Evolutionary conservation across 208 protist genomes (phyloP), one percentile per base, ranked within the genome.

Genomic region (Acanthamoeba sp.): DNA sequence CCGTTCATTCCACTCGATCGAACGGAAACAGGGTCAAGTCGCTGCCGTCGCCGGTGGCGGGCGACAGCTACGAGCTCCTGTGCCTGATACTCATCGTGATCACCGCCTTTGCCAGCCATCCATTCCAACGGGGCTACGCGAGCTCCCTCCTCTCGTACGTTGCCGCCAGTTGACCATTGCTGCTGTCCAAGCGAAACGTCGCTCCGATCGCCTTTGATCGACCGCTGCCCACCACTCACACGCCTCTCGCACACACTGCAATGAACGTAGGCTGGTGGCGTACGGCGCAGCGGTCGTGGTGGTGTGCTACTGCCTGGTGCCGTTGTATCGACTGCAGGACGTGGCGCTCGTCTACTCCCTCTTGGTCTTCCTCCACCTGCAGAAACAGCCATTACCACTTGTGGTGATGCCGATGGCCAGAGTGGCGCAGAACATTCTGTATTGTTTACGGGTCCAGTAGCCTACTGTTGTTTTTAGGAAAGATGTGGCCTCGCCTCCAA

Each of bases 21-120:
- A n/a, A n/a, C n/a, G n/a, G 27, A 16, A 32, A 38, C 71, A 85
- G 76, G 76, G 76, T 85, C 76, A 85, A 85, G 76, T 85, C 76
- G 6, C 24, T 55, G 38, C 45, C 76, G 14, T 34, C 57, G 57
- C 57, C 55, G 42, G 20, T 85, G 27, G 29, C 76, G 40, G 10
- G 18, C 5, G 76, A 85, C n/a, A 27, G 76, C 36, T 85, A 85
- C 42, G 76, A 85, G 76, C 76, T 85, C 24, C 76, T 85, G 18
- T 55, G 76, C 29, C 76, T 85, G 29, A 55, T 85, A 18, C 76
- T 85, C 42, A 85, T 85, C 76, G 76, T 45, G 7, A 14, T 85
- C 36, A 85, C 76, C 22, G 76, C 76, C 24, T 85, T 85, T 55
- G 40, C 76, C 40, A 55, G 45, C 42, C 76, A 85, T 24, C 76